Percentiles rank a stretch among this genome's conserved stretches.
These are phyloP conservation scores for Arctostaphylos glauca DNA, from an alignment of 148 eudicot genomes.

Conservation along the genomic window DNA sequence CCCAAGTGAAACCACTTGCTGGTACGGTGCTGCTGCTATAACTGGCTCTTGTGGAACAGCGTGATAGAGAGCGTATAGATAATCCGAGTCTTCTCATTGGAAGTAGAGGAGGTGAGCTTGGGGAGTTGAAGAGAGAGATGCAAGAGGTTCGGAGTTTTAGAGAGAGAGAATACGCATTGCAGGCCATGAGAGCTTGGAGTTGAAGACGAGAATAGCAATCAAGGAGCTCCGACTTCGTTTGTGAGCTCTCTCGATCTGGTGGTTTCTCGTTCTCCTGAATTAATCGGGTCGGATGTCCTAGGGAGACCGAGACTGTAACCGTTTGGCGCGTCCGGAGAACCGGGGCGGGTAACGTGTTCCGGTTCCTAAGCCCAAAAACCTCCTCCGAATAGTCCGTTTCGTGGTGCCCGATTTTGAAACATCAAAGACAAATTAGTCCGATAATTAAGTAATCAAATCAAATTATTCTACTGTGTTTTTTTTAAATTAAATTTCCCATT, in stretches of 20 bases:
- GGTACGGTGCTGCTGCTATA: slow-evolving; percentile 12
- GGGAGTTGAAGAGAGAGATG: slow-evolving; percentile 5
- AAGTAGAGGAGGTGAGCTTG: background rate
- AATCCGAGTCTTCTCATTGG: slow-evolving; percentile 10
- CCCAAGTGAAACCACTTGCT: slow-evolving; percentile 56
- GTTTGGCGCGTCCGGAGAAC: too few species aligned
- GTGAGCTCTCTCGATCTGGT: background rate
- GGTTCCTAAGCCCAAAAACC: too few species aligned
- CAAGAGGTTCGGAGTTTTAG: slow-evolving; percentile 4
- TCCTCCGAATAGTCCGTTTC: too few species aligned
- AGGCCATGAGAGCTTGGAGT: slow-evolving; percentile 23
- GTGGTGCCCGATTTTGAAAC: too few species aligned
- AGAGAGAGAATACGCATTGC: slow-evolving; percentile 19
- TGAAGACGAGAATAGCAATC: background rate
- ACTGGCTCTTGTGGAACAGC: slow-evolving; percentile 7
- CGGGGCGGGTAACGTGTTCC: too few species aligned
- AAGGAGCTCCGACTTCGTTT: background rate
- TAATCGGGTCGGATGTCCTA: background rate
- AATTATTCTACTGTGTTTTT: too few species aligned
- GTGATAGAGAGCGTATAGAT: background rate
- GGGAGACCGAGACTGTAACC: too few species aligned
- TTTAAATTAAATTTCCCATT: too few species aligned
- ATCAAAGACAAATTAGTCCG: too few species aligned
- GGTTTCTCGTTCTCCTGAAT: background rate
- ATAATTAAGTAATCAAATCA: too few species aligned